Conservation (phyloP, 2,329 filamentous ascomycete species). For the Epichloe amarillans region DNA sequence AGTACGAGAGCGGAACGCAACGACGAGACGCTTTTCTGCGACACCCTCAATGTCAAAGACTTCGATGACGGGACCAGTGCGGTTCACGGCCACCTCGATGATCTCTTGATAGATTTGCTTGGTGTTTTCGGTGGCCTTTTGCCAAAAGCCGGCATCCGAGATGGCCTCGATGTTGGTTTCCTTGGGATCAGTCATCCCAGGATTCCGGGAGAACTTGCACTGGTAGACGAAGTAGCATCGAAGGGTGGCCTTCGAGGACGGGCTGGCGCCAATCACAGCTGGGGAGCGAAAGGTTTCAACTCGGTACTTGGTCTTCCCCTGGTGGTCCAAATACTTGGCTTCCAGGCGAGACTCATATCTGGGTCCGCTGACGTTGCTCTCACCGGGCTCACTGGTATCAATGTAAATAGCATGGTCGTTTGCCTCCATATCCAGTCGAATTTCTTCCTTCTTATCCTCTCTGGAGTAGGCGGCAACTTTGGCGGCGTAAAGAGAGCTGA, state of each 20-base stretch:
- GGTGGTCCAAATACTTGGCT: conserved; percentile 83
- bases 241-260: conserved; percentile 64
- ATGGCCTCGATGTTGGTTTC: conserved; percentile 88
- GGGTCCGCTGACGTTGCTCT: conserved; percentile 64
- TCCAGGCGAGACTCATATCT: conserved; percentile 89
- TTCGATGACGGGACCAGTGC: conserved; percentile 92
- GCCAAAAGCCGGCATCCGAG: conserved; percentile 84
- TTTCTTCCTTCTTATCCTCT: conserved; percentile 88
- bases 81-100: conserved; percentile 68
- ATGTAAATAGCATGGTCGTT: conserved; percentile 95
- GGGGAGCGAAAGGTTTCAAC: conserved; percentile 96
- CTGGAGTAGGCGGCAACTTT: conserved; percentile 90
- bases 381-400: conserved; percentile 84
- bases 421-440: conserved; percentile 90
- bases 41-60: conserved; percentile 90
- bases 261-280: conserved; percentile 55
- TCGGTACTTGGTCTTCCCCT: conserved; percentile 63
- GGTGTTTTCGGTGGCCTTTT: conserved; percentile 92
- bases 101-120: conserved; percentile 93
- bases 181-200: conserved; percentile 54
- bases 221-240: conserved; percentile 99
- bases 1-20: conserved; percentile 88
- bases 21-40: conserved; percentile 82
- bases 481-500: conserved; percentile 91
- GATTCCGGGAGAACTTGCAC: conserved; percentile 70